phyloP scores from a whole-genome alignment of 768 basidiomycete species.

The Rhodosporidiobolus odoratus region DNA sequence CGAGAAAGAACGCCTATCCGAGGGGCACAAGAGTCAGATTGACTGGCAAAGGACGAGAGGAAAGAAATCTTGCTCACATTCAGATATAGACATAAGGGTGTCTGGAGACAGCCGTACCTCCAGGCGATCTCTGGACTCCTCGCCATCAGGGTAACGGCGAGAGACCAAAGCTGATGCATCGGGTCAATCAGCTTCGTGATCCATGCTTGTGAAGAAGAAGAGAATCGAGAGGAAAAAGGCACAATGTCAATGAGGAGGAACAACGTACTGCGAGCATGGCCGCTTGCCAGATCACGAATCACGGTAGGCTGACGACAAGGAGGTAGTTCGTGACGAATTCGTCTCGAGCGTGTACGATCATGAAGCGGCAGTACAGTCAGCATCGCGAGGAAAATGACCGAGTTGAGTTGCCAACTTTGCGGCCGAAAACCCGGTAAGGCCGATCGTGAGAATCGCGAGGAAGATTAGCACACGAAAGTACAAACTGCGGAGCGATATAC shows the following conservation, averaged over 20 bases:
- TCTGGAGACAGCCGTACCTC: too few species aligned
- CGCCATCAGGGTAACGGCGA: too few species aligned
- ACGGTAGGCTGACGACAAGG: background rate
- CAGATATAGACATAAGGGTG: too few species aligned
- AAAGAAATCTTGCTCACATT: too few species aligned
- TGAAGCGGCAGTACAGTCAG: background rate
- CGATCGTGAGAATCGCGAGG: background rate
- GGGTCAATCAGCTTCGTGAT: too few species aligned
- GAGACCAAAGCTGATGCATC: too few species aligned
- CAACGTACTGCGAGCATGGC: background rate
- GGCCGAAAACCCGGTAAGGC: background rate
- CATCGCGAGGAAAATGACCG: background rate
- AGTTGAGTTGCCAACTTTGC: background rate
- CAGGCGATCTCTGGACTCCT: too few species aligned
- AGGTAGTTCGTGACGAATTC: background rate
- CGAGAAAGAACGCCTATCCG: too few species aligned
- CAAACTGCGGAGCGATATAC: background rate
- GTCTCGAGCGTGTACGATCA: background rate
- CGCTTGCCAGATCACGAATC: background rate
- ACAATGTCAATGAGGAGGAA: too few species aligned
- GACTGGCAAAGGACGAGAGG: too few species aligned
- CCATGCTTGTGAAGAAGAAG: background rate
- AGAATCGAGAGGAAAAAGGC: background rate
- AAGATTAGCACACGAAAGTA: background rate
- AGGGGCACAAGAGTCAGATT: too few species aligned